A percentile compares a stretch with the other conserved stretches of the same genome.
These are phyloP conservation scores for Aspergillus bridgeri DNA, from an alignment of 495 filamentous ascomycete species.

Conservation along the genomic window DNA sequence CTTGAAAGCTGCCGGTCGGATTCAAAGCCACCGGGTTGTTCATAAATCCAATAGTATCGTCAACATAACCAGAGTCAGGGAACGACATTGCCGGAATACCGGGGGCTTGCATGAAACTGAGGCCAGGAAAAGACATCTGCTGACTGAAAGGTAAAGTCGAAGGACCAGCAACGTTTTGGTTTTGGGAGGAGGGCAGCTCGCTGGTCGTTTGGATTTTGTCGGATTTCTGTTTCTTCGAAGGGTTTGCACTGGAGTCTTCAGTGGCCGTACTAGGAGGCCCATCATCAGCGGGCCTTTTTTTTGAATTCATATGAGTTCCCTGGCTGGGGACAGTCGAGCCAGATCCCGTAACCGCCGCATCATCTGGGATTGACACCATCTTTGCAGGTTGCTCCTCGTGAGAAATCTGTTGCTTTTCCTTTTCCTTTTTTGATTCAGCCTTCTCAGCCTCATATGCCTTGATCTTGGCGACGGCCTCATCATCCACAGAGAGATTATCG, in stretches of 20 bases:
- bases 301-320: slow-evolving; percentile 40
- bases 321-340: slow-evolving; percentile 33
- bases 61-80: slow-evolving; percentile 37
- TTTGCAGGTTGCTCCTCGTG: slow-evolving; percentile 27
- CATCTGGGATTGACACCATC: slow-evolving; percentile 24
- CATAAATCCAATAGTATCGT: slow-evolving; percentile 47
- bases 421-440: slow-evolving; percentile 55
- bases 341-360: slow-evolving; percentile 12
- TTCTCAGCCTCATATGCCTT: slow-evolving; percentile 74
- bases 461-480: slow-evolving; percentile 71
- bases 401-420: slow-evolving; percentile 50
- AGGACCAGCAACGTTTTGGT: slow-evolving; percentile 17
- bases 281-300: slow-evolving; percentile 82
- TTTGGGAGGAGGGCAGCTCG: slow-evolving; percentile 7
- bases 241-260: slow-evolving; percentile 18
- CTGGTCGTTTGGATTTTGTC: slow-evolving; percentile 18
- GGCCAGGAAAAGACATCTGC: slow-evolving; percentile 31
- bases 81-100: slow-evolving; percentile 45
- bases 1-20: slow-evolving; percentile 40
- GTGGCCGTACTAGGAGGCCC: slow-evolving; percentile 40
- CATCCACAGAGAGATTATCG: slow-evolving; percentile 82
- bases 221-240: slow-evolving; percentile 35
- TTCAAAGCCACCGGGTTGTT: slow-evolving; percentile 51
- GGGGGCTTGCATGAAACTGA: slow-evolving; percentile 27
- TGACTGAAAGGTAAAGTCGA: slow-evolving; percentile 28